These are phyloP conservation scores for Aristolochia contorta DNA, from an alignment of 164 flowering plant species.

Conservation along the genomic window DNA sequence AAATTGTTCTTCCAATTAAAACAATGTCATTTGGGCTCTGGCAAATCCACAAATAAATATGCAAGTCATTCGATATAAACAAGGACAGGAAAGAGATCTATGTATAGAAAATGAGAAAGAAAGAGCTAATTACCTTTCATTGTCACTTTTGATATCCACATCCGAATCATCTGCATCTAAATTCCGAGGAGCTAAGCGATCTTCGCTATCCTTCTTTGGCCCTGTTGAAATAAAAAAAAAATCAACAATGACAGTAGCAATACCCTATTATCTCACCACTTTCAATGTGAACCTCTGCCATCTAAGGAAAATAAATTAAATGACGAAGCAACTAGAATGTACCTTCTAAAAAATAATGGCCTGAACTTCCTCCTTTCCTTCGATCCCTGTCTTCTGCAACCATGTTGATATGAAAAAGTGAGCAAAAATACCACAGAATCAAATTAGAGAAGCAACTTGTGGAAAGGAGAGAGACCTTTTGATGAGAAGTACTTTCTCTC, in stretches of 20 bases:
- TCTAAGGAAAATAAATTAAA: background rate
- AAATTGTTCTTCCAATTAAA: no score
- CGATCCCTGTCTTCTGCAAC: constrained; percentile 89
- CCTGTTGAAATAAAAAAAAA: constrained; percentile 29
- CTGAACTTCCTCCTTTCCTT: constrained; percentile 40
- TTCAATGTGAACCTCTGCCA: no score
- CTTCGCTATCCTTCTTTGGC: constrained; percentile 68
- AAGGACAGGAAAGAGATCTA: no score
- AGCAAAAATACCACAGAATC: background rate
- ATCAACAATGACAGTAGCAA: background rate
- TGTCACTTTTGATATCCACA: constrained; percentile 64
- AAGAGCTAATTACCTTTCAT: constrained; percentile 45
- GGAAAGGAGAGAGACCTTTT: constrained; percentile 36
- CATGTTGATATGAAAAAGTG: constrained; percentile 2
- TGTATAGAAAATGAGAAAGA: background rate
- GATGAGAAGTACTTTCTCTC: constrained; percentile 87
- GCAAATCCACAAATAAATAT: background rate
- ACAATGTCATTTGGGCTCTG: no score
- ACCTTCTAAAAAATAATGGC: constrained; percentile 84
- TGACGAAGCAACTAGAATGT: background rate
- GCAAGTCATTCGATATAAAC: background rate
- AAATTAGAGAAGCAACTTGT: no score
- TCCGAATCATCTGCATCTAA: constrained; percentile 98
- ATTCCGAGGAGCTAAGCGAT: constrained; percentile 65
- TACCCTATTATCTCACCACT: background rate